Evolutionary conservation across 345 rosid species (phyloP), one percentile per base, ranked within the genome.

Genomic region (Citrus sp.): DNA sequence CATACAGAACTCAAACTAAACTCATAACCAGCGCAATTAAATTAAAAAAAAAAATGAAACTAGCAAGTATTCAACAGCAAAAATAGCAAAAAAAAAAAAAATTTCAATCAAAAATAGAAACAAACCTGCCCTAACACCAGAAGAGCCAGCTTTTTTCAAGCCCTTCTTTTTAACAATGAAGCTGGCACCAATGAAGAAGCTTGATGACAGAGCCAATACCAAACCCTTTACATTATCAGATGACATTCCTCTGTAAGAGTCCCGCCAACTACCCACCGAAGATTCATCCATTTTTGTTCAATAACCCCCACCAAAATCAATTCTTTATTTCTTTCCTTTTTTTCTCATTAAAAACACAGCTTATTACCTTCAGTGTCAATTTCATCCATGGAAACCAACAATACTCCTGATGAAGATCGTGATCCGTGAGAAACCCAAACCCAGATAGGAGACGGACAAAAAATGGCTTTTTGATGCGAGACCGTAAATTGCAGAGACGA

Each of bases 151-250:
- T 78, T 83, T 90, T 85, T 92, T 92, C 84, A 94, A 85, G 2
- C 98, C 98, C 81, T 94, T 94, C 83, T 94, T 92, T 90, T 94
- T 94, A 62, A 94, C 87, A 61, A 94, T 94, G 89, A 94, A 94
- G 75, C 97, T 92, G 40, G 93, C 93, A 28, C 98, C 98, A 69
- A 92, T 94, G 84, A 94, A 94, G 28, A 89, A 74, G 82, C 98
- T 94, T 3, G 97, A 94, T 63, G 97, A 91, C 62, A 94, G 72
- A 7, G 97, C 98, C 85, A 94, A 79, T 59, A 92, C 89, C 87
- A 94, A 83, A 21, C 98, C 98, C 87, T 92, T 92, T 61, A 90
- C 81, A 81, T 92, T 94, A 86, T 92, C 98, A 18, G 91, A 81
- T 22, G 98, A 90, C 93, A 94, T 92, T 25, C 95, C 97, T 78